These are phyloP conservation scores for Hypoxylon lienhwacheense DNA, from an alignment of 495 filamentous ascomycete genomes.

Conservation along the genomic window DNA sequence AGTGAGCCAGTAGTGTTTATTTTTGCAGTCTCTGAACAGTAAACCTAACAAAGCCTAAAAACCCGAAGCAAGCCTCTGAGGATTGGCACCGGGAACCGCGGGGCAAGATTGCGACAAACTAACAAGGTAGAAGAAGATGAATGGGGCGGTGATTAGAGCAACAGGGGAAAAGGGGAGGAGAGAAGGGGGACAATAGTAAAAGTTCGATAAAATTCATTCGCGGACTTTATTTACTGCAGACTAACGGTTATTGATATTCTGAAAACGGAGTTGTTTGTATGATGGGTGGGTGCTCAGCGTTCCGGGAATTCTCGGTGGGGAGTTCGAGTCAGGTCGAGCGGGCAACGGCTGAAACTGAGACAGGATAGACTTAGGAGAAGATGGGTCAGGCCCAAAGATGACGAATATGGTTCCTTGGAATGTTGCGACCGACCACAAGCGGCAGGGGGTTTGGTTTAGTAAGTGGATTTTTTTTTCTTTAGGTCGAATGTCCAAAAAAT, in stretches of 20 bases:
- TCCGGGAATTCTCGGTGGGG: constrained; percentile 37
- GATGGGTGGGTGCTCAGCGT: constrained; percentile 10
- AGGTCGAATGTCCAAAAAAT: constrained; percentile 18
- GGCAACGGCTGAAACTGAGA: constrained; percentile 40
- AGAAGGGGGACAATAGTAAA: constrained; percentile 12
- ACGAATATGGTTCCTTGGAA: constrained; percentile 25
- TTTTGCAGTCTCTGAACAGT: not conserved
- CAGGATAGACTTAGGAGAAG: constrained; percentile 24
- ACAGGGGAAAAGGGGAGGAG: constrained; percentile 12
- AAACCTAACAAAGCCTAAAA: not conserved
- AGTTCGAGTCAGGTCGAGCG: constrained; percentile 35
- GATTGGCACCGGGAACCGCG: constrained; percentile 16
- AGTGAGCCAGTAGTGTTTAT: not conserved
- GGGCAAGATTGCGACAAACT: constrained; percentile 14
- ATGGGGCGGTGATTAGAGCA: not conserved
- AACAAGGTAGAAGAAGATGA: constrained; percentile 11
- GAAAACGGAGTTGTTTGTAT: constrained; percentile 6
- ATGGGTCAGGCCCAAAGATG: constrained; percentile 20
- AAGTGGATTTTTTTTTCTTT: constrained; percentile 4
- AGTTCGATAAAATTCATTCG: constrained; percentile 33
- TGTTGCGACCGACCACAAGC: constrained; percentile 24
- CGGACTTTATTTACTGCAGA: constrained; percentile 10
- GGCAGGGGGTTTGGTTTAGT: not conserved
- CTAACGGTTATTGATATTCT: constrained; percentile 17
- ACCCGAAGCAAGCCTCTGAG: constrained; percentile 1